Percentiles rank a stretch among this genome's conserved stretches.
phyloP scores from a whole-genome alignment of 2,329 filamentous ascomycete genomes.

The Juglanconis sp. region DNA sequence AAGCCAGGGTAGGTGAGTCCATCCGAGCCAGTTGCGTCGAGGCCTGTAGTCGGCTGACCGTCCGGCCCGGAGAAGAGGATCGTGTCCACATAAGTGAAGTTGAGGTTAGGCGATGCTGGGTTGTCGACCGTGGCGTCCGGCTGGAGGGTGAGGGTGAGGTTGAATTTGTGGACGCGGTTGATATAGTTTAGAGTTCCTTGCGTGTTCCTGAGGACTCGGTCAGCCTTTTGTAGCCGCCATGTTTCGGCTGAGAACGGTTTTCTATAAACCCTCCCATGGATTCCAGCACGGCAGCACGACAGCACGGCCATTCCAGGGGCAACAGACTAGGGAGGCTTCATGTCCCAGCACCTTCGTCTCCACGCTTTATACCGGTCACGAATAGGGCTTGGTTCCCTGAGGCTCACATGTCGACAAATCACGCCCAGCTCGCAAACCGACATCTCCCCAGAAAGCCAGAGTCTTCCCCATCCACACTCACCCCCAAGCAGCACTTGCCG shows the following conservation, averaged over 20 bases:
- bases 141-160: slow-evolving; percentile 54
- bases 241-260: neutral
- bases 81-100: slow-evolving; percentile 61
- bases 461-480: too few relatives aligned
- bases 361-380: too few relatives aligned
- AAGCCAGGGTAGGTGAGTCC: slow-evolving; percentile 55
- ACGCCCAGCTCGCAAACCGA: too few relatives aligned
- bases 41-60: slow-evolving; percentile 59
- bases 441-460: too few relatives aligned
- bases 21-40: slow-evolving; percentile 57
- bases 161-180: slow-evolving; percentile 65
- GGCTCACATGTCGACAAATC: too few relatives aligned
- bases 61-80: slow-evolving; percentile 62
- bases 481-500: too few relatives aligned
- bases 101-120: slow-evolving; percentile 58
- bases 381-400: too few relatives aligned
- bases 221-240: neutral
- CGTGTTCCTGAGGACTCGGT: slow-evolving; percentile 50
- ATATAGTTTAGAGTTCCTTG: slow-evolving; percentile 68
- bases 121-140: slow-evolving; percentile 46
- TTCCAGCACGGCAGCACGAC: too few relatives aligned
- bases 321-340: too few relatives aligned
- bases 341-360: too few relatives aligned
- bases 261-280: too few relatives aligned
- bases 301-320: too few relatives aligned